Base-by-base conservation (phyloP, 2,329 filamentous ascomycete species). In the Talaromyces sp. region DNA sequence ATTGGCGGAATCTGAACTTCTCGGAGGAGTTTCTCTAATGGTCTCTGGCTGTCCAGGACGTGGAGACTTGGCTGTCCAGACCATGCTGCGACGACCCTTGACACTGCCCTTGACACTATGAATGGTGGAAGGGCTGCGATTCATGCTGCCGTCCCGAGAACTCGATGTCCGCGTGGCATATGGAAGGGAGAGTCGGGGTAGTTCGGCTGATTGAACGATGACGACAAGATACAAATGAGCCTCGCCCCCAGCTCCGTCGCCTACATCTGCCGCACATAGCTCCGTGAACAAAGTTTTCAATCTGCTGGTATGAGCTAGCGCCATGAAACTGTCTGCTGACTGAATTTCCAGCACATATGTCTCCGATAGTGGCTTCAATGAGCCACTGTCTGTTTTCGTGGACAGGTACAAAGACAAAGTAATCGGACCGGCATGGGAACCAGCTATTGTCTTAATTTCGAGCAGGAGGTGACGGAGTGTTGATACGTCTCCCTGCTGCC, bases 221-320 rank as follows among this genome's bases (percentile, higher is more conserved):
- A 95, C 89, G 3, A 97, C 87, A 1, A 99, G 82, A 72, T 90
- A 97, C 21, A 98, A 78, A 58, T 92, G 89, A 3, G 86, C 85
- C 55, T 89, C 89, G 8, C 85, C 83, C 16, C 72, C 79, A n/a
- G 82, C 79, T 11, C 80, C 82, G 68, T 87, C 83, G n/a, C 85
- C 85, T 62, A 88, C 81, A 69, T 97, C 93, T 56, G 87, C 84
- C 0, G 90, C 85, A 42, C 88, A 91, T 18, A 99, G 80, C 70
- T 98, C 92, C 2, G 91, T 88, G 68, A 98, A 97, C 1, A 99
- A 82, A 0, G 92, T 96, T 71, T 89, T 91, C 72, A 93, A 85
- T 71, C 88, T 88, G 23, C 85, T 83, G 66, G 86, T 85, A 59
- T 87, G 84, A 9, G 84, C 78, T 56, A 91, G 78, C 64, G 84